These are phyloP conservation scores for Berberis thunbergii DNA, from an alignment of 164 flowering plant species.

Conservation along the genomic window DNA sequence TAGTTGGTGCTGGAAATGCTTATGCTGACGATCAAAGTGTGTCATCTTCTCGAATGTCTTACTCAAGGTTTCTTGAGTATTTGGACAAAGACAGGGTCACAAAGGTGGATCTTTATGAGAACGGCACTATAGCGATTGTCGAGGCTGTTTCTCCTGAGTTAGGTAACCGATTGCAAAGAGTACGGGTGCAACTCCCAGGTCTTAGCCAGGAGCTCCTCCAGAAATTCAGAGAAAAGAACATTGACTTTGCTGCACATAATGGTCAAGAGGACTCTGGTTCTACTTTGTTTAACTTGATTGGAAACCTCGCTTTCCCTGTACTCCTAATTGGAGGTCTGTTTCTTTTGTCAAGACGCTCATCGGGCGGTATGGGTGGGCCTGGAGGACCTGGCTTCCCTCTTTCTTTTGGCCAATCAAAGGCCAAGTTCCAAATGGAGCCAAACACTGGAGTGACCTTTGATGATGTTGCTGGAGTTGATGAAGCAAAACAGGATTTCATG, in stretches of 20 bases:
- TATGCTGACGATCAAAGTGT: constrained; percentile 92
- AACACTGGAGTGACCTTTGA: constrained; percentile 92
- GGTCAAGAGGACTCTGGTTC: constrained; percentile 88
- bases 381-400: constrained; percentile 94
- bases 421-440: constrained; percentile 95
- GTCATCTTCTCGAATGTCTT: constrained; percentile 92
- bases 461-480: constrained; percentile 97
- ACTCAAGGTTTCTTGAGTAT: constrained; percentile 86
- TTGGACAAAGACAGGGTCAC: constrained; percentile 74
- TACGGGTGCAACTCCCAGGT: constrained; percentile 89
- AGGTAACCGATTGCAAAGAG: constrained; percentile 82
- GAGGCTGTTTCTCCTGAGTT: constrained; percentile 89
- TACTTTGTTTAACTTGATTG: constrained; percentile 61
- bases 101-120: constrained; percentile 84
- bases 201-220: constrained; percentile 87
- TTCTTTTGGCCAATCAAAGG: constrained; percentile 72
- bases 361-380: constrained; percentile 91
- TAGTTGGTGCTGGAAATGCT: constrained; percentile 54
- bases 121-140: constrained; percentile 92
- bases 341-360: constrained; percentile 78
- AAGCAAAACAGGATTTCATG: constrained; percentile 91
- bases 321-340: constrained; percentile 79
- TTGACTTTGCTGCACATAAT: constrained; percentile 93
- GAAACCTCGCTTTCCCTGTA: constrained; percentile 79
- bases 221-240: constrained; percentile 87